Conservation (phyloP, 345 rosid genomes). For the Mallotus nudiflorus region DNA sequence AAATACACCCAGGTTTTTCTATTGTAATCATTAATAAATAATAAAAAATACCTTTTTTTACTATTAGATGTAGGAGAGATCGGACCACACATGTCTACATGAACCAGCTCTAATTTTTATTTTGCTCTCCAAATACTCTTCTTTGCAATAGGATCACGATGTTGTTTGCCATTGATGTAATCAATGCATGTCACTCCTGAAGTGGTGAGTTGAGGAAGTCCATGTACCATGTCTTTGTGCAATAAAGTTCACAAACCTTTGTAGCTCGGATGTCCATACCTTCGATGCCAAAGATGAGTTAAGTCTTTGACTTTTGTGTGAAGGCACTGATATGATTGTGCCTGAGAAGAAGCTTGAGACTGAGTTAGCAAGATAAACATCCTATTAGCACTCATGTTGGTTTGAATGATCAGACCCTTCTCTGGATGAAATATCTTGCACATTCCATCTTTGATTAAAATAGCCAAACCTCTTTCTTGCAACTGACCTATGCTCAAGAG, state of each 20-base stretch:
- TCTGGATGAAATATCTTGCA: too few species aligned
- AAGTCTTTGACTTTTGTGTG: background rate
- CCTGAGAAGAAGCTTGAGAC: background rate
- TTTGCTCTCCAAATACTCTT: slow-evolving; percentile 2
- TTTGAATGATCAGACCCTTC: too few species aligned
- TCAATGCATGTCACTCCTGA: background rate
- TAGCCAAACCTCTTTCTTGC: too few species aligned
- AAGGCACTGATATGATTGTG: background rate
- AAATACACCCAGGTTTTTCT: background rate
- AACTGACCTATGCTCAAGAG: too few species aligned
- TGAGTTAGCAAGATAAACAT: too few species aligned
- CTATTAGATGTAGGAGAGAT: background rate
- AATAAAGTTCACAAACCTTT: background rate
- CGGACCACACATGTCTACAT: slow-evolving; percentile 1
- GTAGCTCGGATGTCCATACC: background rate
- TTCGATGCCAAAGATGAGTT: background rate
- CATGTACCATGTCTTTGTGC: background rate
- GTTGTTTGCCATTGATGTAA: background rate
- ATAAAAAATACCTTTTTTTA: background rate
- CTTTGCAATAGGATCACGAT: background rate
- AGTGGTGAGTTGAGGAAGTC: background rate
- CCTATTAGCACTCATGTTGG: too few species aligned
- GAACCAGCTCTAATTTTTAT: background rate
- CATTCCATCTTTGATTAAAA: too few species aligned
- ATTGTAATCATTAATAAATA: background rate